phyloP scores from a whole-genome alignment of 352 stramenopile genomes.

The Phytophthora pinifolia region DNA sequence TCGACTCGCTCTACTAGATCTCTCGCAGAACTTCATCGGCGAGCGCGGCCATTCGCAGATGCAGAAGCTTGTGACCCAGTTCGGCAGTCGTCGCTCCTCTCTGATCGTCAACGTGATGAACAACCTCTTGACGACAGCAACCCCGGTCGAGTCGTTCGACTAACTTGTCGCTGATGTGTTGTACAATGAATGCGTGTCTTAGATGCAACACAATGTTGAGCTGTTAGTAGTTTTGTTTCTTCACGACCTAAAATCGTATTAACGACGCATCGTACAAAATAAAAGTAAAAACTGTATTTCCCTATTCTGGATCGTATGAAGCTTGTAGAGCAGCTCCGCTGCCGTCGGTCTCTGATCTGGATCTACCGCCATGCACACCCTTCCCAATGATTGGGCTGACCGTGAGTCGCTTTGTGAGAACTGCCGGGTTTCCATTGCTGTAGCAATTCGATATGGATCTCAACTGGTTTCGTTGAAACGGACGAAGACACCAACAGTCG shows the following conservation, averaged over 20 bases:
- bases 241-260: too few relatives aligned
- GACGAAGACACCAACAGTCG: constrained; percentile 13
- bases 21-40: constrained; percentile 63
- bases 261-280: too few relatives aligned
- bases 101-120: constrained; percentile 36
- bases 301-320: constrained; percentile 25
- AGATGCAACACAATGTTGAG: too few relatives aligned
- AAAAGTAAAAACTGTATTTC: constrained; percentile 13
- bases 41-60: constrained; percentile 48
- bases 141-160: constrained; percentile 2
- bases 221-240: too few relatives aligned
- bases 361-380: constrained; percentile 19
- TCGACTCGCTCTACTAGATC: constrained; percentile 24
- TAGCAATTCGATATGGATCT: not conserved
- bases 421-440: not conserved
- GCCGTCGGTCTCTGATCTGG: constrained; percentile 12
- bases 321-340: constrained; percentile 34
- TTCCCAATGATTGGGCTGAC: constrained; percentile 9
- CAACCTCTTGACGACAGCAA: constrained; percentile 31
- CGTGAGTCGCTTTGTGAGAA: constrained; percentile 15
- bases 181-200: constrained; percentile 3
- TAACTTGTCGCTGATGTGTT: constrained; percentile 4
- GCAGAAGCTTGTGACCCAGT: constrained; percentile 35
- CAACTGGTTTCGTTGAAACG: constrained; percentile 12
- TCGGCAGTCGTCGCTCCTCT: constrained; percentile 18